Percentiles rank a stretch among this genome's conserved stretches.
phyloP scores from a whole-genome alignment of 768 basidiomycete species.

The Lentinula raphanica region DNA sequence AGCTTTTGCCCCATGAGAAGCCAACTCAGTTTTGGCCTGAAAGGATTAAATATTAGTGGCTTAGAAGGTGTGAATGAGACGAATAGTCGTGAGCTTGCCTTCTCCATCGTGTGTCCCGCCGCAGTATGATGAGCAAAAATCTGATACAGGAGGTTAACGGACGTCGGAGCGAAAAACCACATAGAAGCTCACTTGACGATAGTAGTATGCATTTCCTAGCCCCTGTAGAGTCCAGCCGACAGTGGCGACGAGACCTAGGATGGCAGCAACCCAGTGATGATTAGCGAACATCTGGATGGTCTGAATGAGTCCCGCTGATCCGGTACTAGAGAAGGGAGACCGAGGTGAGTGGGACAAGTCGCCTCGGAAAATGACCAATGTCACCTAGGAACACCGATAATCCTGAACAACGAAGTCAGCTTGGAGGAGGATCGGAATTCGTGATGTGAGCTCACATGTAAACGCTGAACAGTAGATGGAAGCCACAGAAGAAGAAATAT shows the following conservation, averaged over 20 bases:
- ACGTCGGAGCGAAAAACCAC: constrained; percentile 10
- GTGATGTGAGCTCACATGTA: constrained; percentile 67
- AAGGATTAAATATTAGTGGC: constrained; percentile 8
- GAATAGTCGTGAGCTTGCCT: constrained; percentile 40
- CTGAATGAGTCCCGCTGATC: constrained; percentile 92
- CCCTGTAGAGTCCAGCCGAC: constrained; percentile 88
- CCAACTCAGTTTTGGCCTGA: constrained; percentile 81
- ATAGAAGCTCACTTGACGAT: constrained; percentile 54
- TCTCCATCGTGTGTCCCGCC: constrained; percentile 84
- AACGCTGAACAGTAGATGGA: constrained; percentile 87
- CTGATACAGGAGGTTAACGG: constrained; percentile 29
- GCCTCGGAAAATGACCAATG: constrained; percentile 23
- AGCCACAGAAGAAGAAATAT: constrained; percentile 95
- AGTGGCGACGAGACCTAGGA: constrained; percentile 77
- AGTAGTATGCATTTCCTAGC: constrained; percentile 74
- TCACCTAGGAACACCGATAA: constrained; percentile 86
- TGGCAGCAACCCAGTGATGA: constrained; percentile 71
- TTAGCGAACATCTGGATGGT: constrained; percentile 76
- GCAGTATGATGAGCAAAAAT: constrained; percentile 76
- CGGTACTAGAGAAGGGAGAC: constrained; percentile 52
- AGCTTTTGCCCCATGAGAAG: constrained; percentile 78
- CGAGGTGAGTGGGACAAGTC: constrained; percentile 11
- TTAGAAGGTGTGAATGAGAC: constrained; percentile 8
- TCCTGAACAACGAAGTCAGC: constrained; percentile 42
- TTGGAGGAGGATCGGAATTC: constrained; percentile 14